Evolutionary conservation across 179 eudicot genomes (phyloP).

Genomic region (Spergularia azorica): DNA sequence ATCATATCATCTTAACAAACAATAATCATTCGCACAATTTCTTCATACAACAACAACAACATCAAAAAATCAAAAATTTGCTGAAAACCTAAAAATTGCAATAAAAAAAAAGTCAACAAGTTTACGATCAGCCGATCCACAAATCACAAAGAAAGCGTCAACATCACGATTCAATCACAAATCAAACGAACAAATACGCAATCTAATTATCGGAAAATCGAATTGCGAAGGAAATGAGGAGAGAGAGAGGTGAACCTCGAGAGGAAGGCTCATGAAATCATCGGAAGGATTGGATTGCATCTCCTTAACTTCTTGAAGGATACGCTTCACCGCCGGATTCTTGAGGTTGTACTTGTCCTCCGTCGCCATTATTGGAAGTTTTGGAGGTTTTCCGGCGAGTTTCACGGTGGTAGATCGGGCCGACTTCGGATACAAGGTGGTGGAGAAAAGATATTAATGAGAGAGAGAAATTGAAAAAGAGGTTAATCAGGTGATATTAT

Average conservation of each 20-base stretch:
- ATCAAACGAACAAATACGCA: neutral
- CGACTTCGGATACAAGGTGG: neutral
- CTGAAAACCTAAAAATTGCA: neutral
- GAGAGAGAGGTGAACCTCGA: conserved; percentile 54
- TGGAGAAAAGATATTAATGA: neutral
- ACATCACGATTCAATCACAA: neutral
- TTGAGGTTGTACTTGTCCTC: conserved; percentile 71
- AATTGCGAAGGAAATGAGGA: neutral
- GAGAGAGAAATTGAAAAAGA: neutral
- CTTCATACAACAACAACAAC: neutral
- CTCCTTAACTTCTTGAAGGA: conserved; percentile 93
- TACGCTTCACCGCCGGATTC: conserved; percentile 94
- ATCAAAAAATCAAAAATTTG: neutral
- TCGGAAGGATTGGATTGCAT: conserved; percentile 97
- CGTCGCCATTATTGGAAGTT: conserved; percentile 22
- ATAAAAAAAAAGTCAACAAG: neutral
- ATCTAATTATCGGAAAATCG: neutral
- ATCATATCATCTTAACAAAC: no score
- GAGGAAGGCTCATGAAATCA: conserved; percentile 96
- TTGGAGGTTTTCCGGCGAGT: conserved; percentile 3
- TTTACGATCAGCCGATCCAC: conserved; percentile 6
- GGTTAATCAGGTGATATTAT: neutral
- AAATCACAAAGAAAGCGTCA: neutral
- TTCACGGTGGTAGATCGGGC: conserved; percentile 9
- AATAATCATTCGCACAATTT: neutral